Conservation (phyloP, 225 moss, liverwort and hornwort species). For the Lunularia cruciata region DNA sequence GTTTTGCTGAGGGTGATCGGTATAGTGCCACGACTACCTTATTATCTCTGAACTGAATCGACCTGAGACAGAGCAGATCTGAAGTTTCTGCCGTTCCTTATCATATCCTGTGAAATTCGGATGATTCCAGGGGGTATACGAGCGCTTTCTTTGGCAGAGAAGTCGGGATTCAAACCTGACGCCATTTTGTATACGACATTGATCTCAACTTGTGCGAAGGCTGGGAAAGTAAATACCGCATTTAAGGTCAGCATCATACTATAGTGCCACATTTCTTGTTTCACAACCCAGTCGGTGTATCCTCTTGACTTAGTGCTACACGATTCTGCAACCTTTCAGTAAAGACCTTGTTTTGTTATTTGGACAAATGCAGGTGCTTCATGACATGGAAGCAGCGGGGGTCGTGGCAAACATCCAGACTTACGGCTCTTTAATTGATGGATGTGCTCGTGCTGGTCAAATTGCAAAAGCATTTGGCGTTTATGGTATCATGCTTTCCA, state of each 20-base stretch:
- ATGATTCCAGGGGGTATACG: constrained; percentile 87
- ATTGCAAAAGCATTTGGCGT: constrained; percentile 98
- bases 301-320: not conserved
- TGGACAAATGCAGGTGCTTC: constrained; percentile 84
- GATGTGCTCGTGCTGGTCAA: constrained; percentile 90
- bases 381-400: constrained; percentile 84
- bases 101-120: too few species aligned
- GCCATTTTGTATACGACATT: constrained; percentile 83
- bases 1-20: too few species aligned
- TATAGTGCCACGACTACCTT: too few species aligned
- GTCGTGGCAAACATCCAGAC: constrained; percentile 68
- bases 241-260: constrained; percentile 61
- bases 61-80: too few species aligned
- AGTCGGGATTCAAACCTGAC: constrained; percentile 76
- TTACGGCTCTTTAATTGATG: constrained; percentile 96
- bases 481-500: constrained; percentile 94
- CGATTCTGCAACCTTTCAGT: not conserved
- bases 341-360: not conserved
- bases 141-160: constrained; percentile 70
- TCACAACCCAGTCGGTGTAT: too few species aligned
- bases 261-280: too few species aligned
- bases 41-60: too few species aligned
- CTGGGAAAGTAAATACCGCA: constrained; percentile 86
- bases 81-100: too few species aligned
- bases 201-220: constrained; percentile 85